Base-by-base conservation (phyloP, 352 stramenopile species). In the Globisporangium radiosum region DNA sequence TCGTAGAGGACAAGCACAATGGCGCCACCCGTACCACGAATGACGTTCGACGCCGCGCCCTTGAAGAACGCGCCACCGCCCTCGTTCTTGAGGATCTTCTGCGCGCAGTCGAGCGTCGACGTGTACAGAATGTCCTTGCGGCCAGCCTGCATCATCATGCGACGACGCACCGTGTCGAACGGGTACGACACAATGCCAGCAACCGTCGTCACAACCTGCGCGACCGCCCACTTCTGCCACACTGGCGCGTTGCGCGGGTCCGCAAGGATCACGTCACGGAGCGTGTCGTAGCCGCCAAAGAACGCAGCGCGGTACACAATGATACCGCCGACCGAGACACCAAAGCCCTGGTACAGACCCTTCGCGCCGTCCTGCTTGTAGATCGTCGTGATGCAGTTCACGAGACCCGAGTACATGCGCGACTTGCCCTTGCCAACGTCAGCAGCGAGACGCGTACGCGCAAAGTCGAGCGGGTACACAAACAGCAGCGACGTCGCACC, bases 1-100 rank as follows among this genome's bases (percentile, higher is more conserved):
- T 98, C 97, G 88, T 99, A 99, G 66, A 99, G 76, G 50, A 99
- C 97, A 80, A 99, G 90, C 61, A 99, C 96, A 58, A 99, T 86
- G 57, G 97, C 96, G 78, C 96, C 95, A 71, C 97, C 97, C 69
- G 98, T 97, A 65, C 95, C 98, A 97, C 97, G 96, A 72, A 99
- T 96, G 64, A 97, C 80, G 81, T 99, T 99, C 64, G 97, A 98
- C 68, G 94, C 95, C 57, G 97, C 97, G 71, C 97, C 97, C 93
- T 99, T 99, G 90, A 99, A 99, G 73, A 99, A 97, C 56, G 96
- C 97, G 52, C 76, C 65, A 47, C 72, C 63, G 70, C 97, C 97
- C 84, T 99, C 97, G 56, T 99, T 93, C 62, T 87, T 83, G 44
- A 97, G 64, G 73, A 99, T 99, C 88, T 99, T 99, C 48, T 36